These are phyloP conservation scores for Tolypocladium capitatum DNA, from an alignment of 2,329 filamentous ascomycete genomes.

Conservation along the genomic window DNA sequence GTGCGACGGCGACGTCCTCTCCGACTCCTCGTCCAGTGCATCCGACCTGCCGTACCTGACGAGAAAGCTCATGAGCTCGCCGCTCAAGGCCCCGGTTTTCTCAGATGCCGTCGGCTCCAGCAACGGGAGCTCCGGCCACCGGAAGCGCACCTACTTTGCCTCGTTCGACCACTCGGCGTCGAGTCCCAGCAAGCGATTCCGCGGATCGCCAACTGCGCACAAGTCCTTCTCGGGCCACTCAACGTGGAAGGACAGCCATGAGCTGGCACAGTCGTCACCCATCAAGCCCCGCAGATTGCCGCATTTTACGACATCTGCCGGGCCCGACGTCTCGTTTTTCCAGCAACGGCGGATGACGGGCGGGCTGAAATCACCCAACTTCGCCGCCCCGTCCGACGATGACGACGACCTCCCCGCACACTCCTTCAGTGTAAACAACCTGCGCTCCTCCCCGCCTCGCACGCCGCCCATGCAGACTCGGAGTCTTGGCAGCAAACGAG, in stretches of 20 bases:
- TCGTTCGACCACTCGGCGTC: slow-evolving; percentile 42
- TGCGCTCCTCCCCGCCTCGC: slow-evolving; percentile 69
- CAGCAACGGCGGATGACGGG: slow-evolving; percentile 56
- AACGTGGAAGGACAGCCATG: slow-evolving; percentile 66
- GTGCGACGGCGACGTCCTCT: slow-evolving; percentile 59
- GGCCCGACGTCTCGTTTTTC: slow-evolving; percentile 68
- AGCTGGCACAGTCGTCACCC: slow-evolving; percentile 75
- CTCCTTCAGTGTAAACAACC: slow-evolving; percentile 52
- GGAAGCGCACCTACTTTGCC: slow-evolving; percentile 49
- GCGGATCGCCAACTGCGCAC: slow-evolving; percentile 45
- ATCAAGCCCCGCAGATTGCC: slow-evolving; percentile 63
- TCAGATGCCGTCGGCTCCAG: slow-evolving; percentile 68
- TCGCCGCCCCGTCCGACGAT: slow-evolving; percentile 57
- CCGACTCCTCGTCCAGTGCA: slow-evolving; percentile 74
- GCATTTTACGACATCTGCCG: slow-evolving; percentile 58
- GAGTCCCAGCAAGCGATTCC: slow-evolving; percentile 56
- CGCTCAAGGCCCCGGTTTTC: slow-evolving; percentile 69
- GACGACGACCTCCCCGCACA: slow-evolving; percentile 72
- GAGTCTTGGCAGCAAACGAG: slow-evolving; percentile 31
- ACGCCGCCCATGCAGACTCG: slow-evolving; percentile 60
- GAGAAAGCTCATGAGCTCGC: slow-evolving; percentile 65
- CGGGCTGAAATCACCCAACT: slow-evolving; percentile 45
- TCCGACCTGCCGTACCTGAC: slow-evolving; percentile 63
- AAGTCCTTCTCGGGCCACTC: slow-evolving; percentile 42
- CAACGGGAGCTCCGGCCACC: slow-evolving; percentile 51